These are phyloP conservation scores for Acanthamoeba healyi DNA, from an alignment of 208 protist genomes.

Conservation along the genomic window DNA sequence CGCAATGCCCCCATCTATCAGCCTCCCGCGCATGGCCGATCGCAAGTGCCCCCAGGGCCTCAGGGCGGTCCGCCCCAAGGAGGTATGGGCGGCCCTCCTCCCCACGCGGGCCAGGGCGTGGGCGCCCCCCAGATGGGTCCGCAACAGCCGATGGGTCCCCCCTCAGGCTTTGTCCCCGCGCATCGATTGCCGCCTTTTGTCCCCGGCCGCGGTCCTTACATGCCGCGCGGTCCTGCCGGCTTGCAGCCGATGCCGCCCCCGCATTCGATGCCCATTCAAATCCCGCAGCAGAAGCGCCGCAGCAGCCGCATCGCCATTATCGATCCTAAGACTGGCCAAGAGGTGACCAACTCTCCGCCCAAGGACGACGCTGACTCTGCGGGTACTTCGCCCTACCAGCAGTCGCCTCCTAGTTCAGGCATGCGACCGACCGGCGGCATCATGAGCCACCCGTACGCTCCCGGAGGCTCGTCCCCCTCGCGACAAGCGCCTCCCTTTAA, in stretches of 20 bases:
- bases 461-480: constrained; percentile 1
- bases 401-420: neutral
- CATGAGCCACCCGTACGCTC: neutral
- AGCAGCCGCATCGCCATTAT: constrained; percentile 33
- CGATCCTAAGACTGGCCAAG: constrained; percentile 11
- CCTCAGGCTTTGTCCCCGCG: neutral
- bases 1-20: neutral
- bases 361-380: neutral
- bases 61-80: neutral
- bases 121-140: constrained; percentile 21
- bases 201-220: neutral
- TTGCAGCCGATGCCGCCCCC: constrained; percentile 22
- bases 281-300: neutral
- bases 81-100: neutral
- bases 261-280: constrained; percentile 40
- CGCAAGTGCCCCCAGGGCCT: neutral
- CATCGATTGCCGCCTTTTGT: constrained; percentile 32
- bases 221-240: neutral
- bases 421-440: neutral
- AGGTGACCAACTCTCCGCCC: constrained; percentile 17
- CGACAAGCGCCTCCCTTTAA: neutral
- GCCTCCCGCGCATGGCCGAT: neutral
- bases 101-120: constrained; percentile 8
- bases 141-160: constrained; percentile 7
- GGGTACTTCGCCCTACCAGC: neutral